Conservation (phyloP, 2,329 filamentous ascomycete species). For the Chaetothyriales sp. region DNA sequence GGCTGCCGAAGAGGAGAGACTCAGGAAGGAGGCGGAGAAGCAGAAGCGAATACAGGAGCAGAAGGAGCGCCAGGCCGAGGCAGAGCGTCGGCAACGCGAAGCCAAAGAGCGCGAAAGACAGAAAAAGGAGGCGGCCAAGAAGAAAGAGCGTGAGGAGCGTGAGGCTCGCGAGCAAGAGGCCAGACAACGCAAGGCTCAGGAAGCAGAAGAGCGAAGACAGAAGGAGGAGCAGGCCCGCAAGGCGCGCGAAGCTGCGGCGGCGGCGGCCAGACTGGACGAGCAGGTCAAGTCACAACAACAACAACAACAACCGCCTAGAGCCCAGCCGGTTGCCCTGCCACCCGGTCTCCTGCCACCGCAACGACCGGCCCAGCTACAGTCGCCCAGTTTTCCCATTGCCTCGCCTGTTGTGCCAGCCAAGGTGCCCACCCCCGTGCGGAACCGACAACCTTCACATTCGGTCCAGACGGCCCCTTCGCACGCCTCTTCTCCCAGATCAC, state of each 20-base stretch:
- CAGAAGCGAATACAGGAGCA: constrained; percentile 67
- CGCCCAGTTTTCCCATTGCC: constrained; percentile 63
- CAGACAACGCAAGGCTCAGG: constrained; percentile 48
- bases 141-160: constrained; percentile 55
- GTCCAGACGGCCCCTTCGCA: constrained; percentile 52
- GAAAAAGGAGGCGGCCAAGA: constrained; percentile 53
- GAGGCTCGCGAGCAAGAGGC: constrained; percentile 56
- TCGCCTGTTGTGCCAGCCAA: constrained; percentile 78
- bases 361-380: constrained; percentile 42
- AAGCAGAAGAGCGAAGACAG: constrained; percentile 44
- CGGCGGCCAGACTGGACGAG: constrained; percentile 33
- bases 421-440: constrained; percentile 61
- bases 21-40: constrained; percentile 73
- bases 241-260: constrained; percentile 40
- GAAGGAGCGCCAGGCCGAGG: constrained; percentile 68
- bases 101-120: constrained; percentile 70
- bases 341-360: constrained; percentile 39
- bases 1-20: constrained; percentile 74
- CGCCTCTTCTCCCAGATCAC: constrained; percentile 47
- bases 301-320: constrained; percentile 21
- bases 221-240: constrained; percentile 36
- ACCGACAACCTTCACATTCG: constrained; percentile 65
- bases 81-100: constrained; percentile 69
- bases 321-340: constrained; percentile 26
- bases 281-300: constrained; percentile 22